Percentiles rank a stretch among this genome's conserved stretches.
phyloP scores from a whole-genome alignment of 2,329 filamentous ascomycete species.

The Fusarium illudens region DNA sequence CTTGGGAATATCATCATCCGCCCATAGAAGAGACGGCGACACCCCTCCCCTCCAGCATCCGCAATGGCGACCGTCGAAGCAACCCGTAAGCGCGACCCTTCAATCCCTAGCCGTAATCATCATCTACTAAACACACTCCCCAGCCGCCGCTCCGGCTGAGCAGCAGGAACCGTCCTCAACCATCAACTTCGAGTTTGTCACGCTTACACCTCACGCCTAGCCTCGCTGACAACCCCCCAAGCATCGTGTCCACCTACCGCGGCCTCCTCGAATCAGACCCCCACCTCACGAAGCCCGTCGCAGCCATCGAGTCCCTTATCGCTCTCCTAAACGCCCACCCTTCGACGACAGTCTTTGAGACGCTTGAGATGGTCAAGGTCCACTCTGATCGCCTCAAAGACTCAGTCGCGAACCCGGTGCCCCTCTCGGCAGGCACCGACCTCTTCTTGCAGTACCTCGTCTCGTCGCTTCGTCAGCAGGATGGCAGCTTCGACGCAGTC shows the following conservation, averaged over 20 bases:
- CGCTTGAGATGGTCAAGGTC: slow-evolving; percentile 81
- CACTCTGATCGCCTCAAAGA: slow-evolving; percentile 81
- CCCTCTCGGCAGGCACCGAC: slow-evolving; percentile 91
- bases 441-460: slow-evolving; percentile 96
- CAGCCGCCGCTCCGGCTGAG: slow-evolving; percentile 29
- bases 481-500: slow-evolving; percentile 75
- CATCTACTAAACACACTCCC: background rate
- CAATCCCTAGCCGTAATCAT: background rate
- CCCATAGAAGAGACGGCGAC: background rate
- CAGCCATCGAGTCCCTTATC: slow-evolving; percentile 91
- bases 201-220: background rate
- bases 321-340: slow-evolving; percentile 81
- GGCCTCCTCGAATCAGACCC: slow-evolving; percentile 70
- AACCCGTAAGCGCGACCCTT: slow-evolving; percentile 12
- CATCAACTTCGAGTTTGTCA: slow-evolving; percentile 42
- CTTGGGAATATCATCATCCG: slow-evolving; percentile 33
- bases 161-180: slow-evolving; percentile 32
- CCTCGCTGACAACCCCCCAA: slow-evolving; percentile 33
- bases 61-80: slow-evolving; percentile 34
- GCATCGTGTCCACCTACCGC: slow-evolving; percentile 65
- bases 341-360: slow-evolving; percentile 91
- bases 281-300: slow-evolving; percentile 93
- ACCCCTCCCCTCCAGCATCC: background rate
- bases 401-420: slow-evolving; percentile 86
- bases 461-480: slow-evolving; percentile 70